These are phyloP conservation scores for Logfia minima DNA, from an alignment of 129 eudicot genomes.

Conservation along the genomic window DNA sequence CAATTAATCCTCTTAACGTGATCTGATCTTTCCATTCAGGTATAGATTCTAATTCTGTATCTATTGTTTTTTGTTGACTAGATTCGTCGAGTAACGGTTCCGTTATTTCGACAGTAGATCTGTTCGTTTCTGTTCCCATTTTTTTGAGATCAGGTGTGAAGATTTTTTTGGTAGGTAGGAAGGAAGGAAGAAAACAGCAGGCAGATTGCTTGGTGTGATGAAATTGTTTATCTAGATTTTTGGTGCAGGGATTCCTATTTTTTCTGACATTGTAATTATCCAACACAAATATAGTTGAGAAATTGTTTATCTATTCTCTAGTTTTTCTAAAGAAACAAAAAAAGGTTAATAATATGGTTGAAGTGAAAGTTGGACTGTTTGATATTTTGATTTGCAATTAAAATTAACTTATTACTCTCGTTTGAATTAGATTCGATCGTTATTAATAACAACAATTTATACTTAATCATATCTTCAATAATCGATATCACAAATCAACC, in stretches of 20 bases:
- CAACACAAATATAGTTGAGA: no score
- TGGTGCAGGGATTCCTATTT: not conserved
- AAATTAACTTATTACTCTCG: no score
- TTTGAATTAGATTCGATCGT: no score
- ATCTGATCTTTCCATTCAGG: slow-evolving; percentile 95
- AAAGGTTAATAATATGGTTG: no score
- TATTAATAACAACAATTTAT: no score
- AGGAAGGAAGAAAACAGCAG: not conserved
- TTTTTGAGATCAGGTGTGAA: slow-evolving; percentile 1
- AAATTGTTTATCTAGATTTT: not conserved
- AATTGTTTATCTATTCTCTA: no score
- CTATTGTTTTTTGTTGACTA: slow-evolving; percentile 13
- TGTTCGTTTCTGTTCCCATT: slow-evolving; percentile 51
- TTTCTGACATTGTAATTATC: not conserved
- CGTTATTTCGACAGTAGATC: slow-evolving; percentile 51
- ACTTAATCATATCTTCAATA: no score
- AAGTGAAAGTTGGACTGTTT: no score
- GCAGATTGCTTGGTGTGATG: slow-evolving; percentile 10
- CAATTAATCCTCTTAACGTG: slow-evolving; percentile 72
- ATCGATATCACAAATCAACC: no score
- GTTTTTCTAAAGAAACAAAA: no score
- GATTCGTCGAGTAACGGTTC: slow-evolving; percentile 57
- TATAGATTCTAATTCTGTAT: slow-evolving; percentile 29
- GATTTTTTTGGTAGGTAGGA: not conserved
- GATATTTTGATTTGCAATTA: no score